Evolutionary conservation across 805 yeast species (phyloP).

Genomic region (Candida pseudofarinosa): DNA sequence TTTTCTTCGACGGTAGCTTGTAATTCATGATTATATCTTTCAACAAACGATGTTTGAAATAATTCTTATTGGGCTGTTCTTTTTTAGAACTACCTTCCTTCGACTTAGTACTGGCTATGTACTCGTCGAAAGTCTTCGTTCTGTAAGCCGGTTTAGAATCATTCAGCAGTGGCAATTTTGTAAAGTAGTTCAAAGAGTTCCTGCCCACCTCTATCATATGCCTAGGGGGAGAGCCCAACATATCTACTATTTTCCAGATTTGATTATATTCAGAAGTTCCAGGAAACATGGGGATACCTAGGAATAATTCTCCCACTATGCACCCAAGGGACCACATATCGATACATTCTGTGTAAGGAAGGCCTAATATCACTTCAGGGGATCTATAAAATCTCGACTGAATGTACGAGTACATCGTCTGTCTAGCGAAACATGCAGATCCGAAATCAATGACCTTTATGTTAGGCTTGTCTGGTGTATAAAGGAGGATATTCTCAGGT

Average conservation of each 20-base stretch:
- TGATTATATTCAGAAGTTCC: slow-evolving; percentile 94
- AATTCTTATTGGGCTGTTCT: slow-evolving; percentile 82
- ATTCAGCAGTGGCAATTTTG: slow-evolving; percentile 29
- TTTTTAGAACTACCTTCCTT: slow-evolving; percentile 25
- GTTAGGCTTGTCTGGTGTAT: slow-evolving; percentile 76
- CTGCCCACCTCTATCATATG: slow-evolving; percentile 98
- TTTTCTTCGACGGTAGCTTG: slow-evolving; percentile 57
- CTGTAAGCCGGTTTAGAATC: slow-evolving; percentile 27
- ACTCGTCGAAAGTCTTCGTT: slow-evolving; percentile 35
- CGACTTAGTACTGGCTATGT: slow-evolving; percentile 21
- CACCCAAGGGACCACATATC: slow-evolving; percentile 98
- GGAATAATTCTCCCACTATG: slow-evolving; percentile 81
- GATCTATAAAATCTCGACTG: slow-evolving; percentile 92
- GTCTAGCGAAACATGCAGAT: slow-evolving; percentile 88
- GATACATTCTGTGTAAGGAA: slow-evolving; percentile 87
- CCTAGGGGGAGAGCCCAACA: slow-evolving; percentile 82
- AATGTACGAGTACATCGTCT: slow-evolving; percentile 84
- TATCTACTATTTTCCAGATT: slow-evolving; percentile 72
- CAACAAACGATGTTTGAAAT: slow-evolving; percentile 62
- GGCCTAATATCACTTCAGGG: slow-evolving; percentile 89
- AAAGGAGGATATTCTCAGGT: slow-evolving; percentile 88
- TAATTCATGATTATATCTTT: slow-evolving; percentile 75
- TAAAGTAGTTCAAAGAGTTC: slow-evolving; percentile 67
- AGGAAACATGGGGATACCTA: slow-evolving; percentile 92
- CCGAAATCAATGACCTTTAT: slow-evolving; percentile 96